Evolutionary conservation across 352 stramenopile species (phyloP).

Genomic region (Globisporangium abappressorium): DNA sequence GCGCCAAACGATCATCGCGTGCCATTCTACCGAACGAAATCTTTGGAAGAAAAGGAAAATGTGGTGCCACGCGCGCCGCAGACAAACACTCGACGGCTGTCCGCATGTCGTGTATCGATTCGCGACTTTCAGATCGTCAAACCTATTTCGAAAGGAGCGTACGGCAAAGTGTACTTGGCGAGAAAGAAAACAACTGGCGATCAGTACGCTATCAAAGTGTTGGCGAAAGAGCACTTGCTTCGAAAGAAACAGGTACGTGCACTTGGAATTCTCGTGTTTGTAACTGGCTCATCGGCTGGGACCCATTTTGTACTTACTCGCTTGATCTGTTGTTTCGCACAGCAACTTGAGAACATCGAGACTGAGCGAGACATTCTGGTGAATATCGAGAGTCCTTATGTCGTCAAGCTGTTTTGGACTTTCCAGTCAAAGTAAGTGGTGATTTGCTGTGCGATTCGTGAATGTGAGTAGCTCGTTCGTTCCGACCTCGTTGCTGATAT

Average conservation of each 20-base stretch:
- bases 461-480: background rate
- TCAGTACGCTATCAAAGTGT: constrained; percentile 90
- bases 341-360: constrained; percentile 80
- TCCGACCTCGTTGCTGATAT: constrained; percentile 18
- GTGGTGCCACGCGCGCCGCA: background rate
- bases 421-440: constrained; percentile 84
- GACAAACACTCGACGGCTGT: constrained; percentile 6
- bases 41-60: constrained; percentile 63
- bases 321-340: background rate
- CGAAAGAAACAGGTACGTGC: constrained; percentile 82
- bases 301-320: background rate
- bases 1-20: constrained; percentile 33
- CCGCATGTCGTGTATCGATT: constrained; percentile 59
- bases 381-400: constrained; percentile 85
- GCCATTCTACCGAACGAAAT: constrained; percentile 76
- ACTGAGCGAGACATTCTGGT: constrained; percentile 88
- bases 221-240: constrained; percentile 85
- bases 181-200: constrained; percentile 86
- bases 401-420: constrained; percentile 90
- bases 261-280: constrained; percentile 4
- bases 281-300: background rate
- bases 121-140: constrained; percentile 90
- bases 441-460: background rate
- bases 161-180: constrained; percentile 87
- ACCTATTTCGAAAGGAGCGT: constrained; percentile 87